phyloP scores from a whole-genome alignment of 2,329 filamentous ascomycete genomes.

The Lachnellula occidentalis region DNA sequence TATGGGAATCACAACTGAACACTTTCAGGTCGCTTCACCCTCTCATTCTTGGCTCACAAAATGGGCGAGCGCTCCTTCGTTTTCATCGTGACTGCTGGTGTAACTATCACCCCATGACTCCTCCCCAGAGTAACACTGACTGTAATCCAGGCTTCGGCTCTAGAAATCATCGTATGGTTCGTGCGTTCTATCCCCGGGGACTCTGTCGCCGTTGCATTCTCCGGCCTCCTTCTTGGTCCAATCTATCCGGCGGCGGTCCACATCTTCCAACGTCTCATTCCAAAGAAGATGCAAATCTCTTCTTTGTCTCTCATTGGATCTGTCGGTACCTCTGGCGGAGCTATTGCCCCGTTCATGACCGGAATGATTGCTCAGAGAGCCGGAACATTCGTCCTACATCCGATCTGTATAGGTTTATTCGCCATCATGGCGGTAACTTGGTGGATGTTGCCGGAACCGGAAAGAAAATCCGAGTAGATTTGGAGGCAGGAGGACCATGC shows the following conservation, averaged over 20 bases:
- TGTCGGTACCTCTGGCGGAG: slow-evolving; percentile 63
- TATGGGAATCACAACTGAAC: neutral
- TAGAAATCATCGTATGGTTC: slow-evolving; percentile 70
- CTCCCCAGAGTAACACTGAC: neutral
- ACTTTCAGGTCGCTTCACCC: slow-evolving; percentile 58
- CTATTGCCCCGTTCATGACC: slow-evolving; percentile 51
- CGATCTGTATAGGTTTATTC: slow-evolving; percentile 19
- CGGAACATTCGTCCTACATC: slow-evolving; percentile 38
- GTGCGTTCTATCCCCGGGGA: slow-evolving; percentile 66
- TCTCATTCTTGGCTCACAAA: slow-evolving; percentile 58
- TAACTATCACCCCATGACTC: neutral
- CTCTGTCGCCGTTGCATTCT: slow-evolving; percentile 58
- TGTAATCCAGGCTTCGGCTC: slow-evolving; percentile 41
- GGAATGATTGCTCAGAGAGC: slow-evolving; percentile 39
- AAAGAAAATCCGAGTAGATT: slow-evolving; percentile 6
- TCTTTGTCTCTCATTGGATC: slow-evolving; percentile 61
- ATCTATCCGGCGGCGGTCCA: slow-evolving; percentile 67
- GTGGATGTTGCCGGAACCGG: slow-evolving; percentile 14
- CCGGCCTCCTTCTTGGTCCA: slow-evolving; percentile 70
- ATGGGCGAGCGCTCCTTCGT: slow-evolving; percentile 69
- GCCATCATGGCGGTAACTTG: slow-evolving; percentile 12
- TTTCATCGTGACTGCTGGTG: slow-evolving; percentile 50
- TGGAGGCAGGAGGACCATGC: neutral
- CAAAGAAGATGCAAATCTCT: slow-evolving; percentile 51
- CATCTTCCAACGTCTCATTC: slow-evolving; percentile 56